Base-by-base conservation (phyloP, 768 basidiomycete species). In the Termitomyces sp. region DNA sequence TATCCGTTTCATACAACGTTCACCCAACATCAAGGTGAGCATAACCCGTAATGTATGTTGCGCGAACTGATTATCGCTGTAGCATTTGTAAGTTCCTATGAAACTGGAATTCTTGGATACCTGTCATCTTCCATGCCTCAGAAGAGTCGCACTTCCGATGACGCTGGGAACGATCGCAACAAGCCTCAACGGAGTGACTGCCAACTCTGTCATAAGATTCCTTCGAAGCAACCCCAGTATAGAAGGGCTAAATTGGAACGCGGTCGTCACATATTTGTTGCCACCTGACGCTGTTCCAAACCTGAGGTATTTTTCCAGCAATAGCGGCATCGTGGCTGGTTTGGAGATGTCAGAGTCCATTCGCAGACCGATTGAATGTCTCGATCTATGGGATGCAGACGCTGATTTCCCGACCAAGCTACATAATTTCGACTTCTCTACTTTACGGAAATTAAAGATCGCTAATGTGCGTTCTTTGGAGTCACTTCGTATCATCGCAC, bases 51-150 rank as follows among this genome's bases (percentile, higher is more conserved):
- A 10, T 19, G 9, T 28, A 46, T 45, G 4, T n/a, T 17, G 17
- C 11, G 12, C 26, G n/a, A 14, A 8, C 15, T 41, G 6, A 48
- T 40, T 11, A 5, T 30, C 5, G 2, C 4, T 17, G 26, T 5
- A 80, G 77, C 70, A 70, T 51, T 66, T 82, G 33, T 72, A 76
- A 64, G 64, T 80, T 6, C 80, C 80, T 19, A 70, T 78, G 61
- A 79, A 82, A 58, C 71, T 78, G 50, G 61, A 64, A 12, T 63
- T 69, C 14, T 69, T 80, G 41, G 62, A 66, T 11, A 67, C 71
- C 11, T 71, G 71, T 59, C 63, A 55, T 17, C 72, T 82, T 52
- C 79, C 78, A 0, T 59, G 62, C 11, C 71, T 82, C 19, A 76
- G 75, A 58, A 65, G 65, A 21, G 65, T 80, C 17, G 75, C 70